Percentiles rank a stretch among this genome's conserved stretches.
phyloP scores from a whole-genome alignment of 2,329 filamentous ascomycete genomes.

The Lasiodiplodia citricola region DNA sequence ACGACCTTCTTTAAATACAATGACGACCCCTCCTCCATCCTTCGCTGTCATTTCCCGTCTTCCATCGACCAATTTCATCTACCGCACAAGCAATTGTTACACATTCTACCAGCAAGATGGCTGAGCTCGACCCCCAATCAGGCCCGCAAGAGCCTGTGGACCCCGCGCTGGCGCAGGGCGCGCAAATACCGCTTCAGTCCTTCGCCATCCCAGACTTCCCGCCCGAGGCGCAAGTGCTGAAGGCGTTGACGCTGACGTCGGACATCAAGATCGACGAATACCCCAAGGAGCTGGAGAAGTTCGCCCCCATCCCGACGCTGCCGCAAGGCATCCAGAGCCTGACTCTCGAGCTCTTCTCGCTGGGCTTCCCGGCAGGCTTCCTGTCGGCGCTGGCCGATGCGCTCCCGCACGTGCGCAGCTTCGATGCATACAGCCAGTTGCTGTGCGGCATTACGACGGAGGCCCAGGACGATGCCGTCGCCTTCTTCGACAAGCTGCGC shows the following conservation, averaged over 20 bases:
- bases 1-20: conserved; percentile 1
- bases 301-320: conserved; percentile 32
- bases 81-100: neutral
- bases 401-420: conserved; percentile 48
- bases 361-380: conserved; percentile 54
- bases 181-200: conserved; percentile 53
- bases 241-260: conserved; percentile 54
- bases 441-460: conserved; percentile 50
- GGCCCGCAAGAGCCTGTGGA: conserved; percentile 24
- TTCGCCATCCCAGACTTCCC: conserved; percentile 55
- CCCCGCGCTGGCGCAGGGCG: conserved; percentile 43
- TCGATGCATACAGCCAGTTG: conserved; percentile 55
- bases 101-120: conserved; percentile 1
- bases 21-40: conserved; percentile 2
- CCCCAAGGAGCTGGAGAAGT: conserved; percentile 43
- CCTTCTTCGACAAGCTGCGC: conserved; percentile 46
- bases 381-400: conserved; percentile 46
- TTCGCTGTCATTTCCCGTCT: neutral
- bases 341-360: conserved; percentile 55
- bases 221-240: conserved; percentile 48
- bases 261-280: conserved; percentile 57
- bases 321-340: conserved; percentile 50
- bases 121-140: conserved; percentile 16
- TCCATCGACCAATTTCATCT: neutral
- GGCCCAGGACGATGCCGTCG: conserved; percentile 46